Evolutionary conservation across 495 filamentous ascomycete species (phyloP), one percentile per base, ranked within the genome.

Genomic region (Aeminium ludgeri): DNA sequence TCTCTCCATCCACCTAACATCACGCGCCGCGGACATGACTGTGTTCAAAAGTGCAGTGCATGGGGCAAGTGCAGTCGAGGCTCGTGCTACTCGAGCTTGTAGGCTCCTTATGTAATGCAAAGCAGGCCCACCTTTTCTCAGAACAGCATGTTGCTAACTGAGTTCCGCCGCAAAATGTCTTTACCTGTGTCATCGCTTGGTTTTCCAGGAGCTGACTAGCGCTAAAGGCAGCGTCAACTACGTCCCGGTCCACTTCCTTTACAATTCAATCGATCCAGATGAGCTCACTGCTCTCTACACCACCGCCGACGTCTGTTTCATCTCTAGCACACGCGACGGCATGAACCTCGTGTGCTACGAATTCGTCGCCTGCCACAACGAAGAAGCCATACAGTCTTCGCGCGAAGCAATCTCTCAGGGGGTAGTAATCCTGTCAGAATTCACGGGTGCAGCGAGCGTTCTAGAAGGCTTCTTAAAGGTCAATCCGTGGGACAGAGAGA

Each of bases 281-380:
- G 86, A 94, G 55, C 68, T 94, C 11, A 79, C 83, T 16, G 85
- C 86, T 1, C 62, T 94, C 2, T 94, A 94, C 50, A 78, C 82
- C 20, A 70, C 89, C 27, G 82, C 82, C 10, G 86, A 93, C 55
- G 79, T 80, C 32, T 94, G 86, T 52, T 67, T 94, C 6, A 78
- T 93, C 32, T 80, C 80, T 7, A 91, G 83, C 0, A 87, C 79
- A 1, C 71, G 86, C 16, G 86, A 93, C 53, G 86, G 86, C 40
- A 92, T 94, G 86, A 94, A 94, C 55, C 72, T 93, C 7, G 86
- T 94, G 16, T 85, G 82, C 16, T 93, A 86, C 60, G 86, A 94
- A 59, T 94, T 93, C 59, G 82, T 93, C 34, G 86, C 86, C 2
- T 82, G 78, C 20, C 86, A 93, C 52, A 64, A 77, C 40, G 69